Evolutionary conservation across 176 grass and related monocot species (phyloP), one percentile per base, ranked within the genome.

Genomic region (Secale cereale): DNA sequence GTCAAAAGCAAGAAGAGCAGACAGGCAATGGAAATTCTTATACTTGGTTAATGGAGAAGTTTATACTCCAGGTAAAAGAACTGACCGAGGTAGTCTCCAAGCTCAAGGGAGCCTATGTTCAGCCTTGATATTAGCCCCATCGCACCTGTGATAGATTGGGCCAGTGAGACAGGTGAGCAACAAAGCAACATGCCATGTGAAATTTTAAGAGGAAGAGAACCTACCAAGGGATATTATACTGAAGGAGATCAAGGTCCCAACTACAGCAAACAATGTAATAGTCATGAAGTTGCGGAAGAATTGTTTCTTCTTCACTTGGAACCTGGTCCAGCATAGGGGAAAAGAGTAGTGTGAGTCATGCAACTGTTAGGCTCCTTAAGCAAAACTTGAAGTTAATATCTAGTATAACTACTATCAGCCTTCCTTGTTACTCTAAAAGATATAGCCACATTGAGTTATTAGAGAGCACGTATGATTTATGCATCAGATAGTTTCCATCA

Each of bases 301-400:
- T 26, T 81, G 91, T 66, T 95, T 95, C 93, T 95, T 95, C 91
- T 95, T 95, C 59, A 95, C 94, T 82, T 95, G 94, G 82, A 95
- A 95, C 83, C 94, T 95, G 61, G 43, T 7, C 11, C 74, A 15
- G 29, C 43, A 13, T 3, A 40, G 4, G 28, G 29, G 15, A 66
- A 20, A 70, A 29, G 22, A 43, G 78, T 59, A 70, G 16, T 43
- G 4, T 78, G 10, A 72, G 62, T 17, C 6, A 43, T 27, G 65
- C 33, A 46, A 68, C 59, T 67, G n/a, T 60, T 45, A 11, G 25
- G 32, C 25, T 74, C 35, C 15, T 59, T 45, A 50, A 64, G 59
- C 22, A 1, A 73, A 30, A 43, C 39, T 31, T 59, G 68, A 32
- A 81, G 22, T 30, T 20, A 45, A 43, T 33, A 70, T 82, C 68